These are phyloP conservation scores for Clarireedia hainanense DNA, from an alignment of 2,329 filamentous ascomycete species.

Conservation along the genomic window DNA sequence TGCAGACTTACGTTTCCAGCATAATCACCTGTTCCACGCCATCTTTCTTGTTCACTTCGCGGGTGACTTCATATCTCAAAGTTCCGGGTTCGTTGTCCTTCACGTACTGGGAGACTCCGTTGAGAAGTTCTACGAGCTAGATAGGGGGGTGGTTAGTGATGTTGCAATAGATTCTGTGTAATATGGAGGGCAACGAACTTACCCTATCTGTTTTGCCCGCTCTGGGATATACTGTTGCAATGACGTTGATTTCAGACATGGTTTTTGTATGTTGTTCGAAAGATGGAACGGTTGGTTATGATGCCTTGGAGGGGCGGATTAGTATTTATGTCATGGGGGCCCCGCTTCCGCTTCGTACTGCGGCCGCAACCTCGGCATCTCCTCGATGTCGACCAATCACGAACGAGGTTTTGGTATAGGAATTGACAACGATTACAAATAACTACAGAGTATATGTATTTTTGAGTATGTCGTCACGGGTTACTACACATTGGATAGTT, in stretches of 20 bases:
- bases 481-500: too few species aligned
- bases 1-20: constrained; percentile 22
- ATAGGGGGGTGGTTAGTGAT: neutral
- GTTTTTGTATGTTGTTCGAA: constrained; percentile 1
- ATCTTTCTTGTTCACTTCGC: constrained; percentile 20
- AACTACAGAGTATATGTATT: too few species aligned
- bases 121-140: constrained; percentile 24
- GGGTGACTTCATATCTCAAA: constrained; percentile 21
- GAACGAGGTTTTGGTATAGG: too few species aligned
- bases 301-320: too few species aligned
- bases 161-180: neutral
- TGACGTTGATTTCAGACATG: constrained; percentile 19
- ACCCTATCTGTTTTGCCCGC: constrained; percentile 24
- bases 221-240: constrained; percentile 22
- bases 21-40: constrained; percentile 25
- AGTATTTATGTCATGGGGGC: too few species aligned
- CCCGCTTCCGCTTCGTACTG: too few species aligned
- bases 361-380: too few species aligned
- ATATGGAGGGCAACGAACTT: neutral
- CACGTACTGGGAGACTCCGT: constrained; percentile 15
- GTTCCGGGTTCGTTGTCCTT: constrained; percentile 24
- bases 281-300: neutral
- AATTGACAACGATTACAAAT: too few species aligned
- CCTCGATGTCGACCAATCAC: too few species aligned
- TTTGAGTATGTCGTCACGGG: too few species aligned